These are phyloP conservation scores for Penstemon newberryi DNA, from an alignment of 257 asterid genomes.

Conservation along the genomic window DNA sequence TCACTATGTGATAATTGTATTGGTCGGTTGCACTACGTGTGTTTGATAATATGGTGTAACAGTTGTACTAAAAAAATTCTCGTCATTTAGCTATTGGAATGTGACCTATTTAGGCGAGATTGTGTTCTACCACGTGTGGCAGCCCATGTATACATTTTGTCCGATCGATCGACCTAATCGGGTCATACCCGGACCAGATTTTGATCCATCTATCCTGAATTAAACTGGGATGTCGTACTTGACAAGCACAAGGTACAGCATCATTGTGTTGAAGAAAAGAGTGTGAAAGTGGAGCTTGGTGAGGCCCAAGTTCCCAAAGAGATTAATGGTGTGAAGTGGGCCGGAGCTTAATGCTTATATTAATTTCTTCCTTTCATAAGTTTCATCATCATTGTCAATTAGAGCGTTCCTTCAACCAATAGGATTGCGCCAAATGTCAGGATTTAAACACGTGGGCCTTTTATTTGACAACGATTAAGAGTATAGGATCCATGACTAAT, in stretches of 20 bases:
- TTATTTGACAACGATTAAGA: slow-evolving; percentile 16
- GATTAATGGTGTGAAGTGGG: slow-evolving; percentile 49
- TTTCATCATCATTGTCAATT: slow-evolving; percentile 45
- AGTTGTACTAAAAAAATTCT: too few relatives aligned
- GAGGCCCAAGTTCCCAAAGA: slow-evolving; percentile 92
- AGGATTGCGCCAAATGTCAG: slow-evolving; percentile 37
- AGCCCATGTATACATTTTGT: too few relatives aligned
- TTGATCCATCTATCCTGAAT: too few relatives aligned
- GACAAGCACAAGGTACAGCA: slow-evolving; percentile 37
- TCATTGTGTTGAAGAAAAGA: slow-evolving; percentile 39
- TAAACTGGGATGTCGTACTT: slow-evolving; percentile 20
- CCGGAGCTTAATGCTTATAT: slow-evolving; percentile 25
- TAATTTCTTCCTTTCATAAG: slow-evolving; percentile 25
- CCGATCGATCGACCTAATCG: too few relatives aligned
- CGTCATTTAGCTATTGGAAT: too few relatives aligned
- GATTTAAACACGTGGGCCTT: slow-evolving; percentile 36
- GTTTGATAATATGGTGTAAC: too few relatives aligned
- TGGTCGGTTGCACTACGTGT: too few relatives aligned
- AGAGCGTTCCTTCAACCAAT: slow-evolving; percentile 50
- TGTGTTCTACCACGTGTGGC: too few relatives aligned
- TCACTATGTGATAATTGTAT: too few relatives aligned
- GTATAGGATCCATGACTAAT: slow-evolving; percentile 5
- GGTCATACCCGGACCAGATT: too few relatives aligned
- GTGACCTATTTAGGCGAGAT: too few relatives aligned
- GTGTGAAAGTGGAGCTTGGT: slow-evolving; percentile 48